These are phyloP conservation scores for Calonectria fujianensis DNA, from an alignment of 2,329 filamentous ascomycete species.

Conservation along the genomic window DNA sequence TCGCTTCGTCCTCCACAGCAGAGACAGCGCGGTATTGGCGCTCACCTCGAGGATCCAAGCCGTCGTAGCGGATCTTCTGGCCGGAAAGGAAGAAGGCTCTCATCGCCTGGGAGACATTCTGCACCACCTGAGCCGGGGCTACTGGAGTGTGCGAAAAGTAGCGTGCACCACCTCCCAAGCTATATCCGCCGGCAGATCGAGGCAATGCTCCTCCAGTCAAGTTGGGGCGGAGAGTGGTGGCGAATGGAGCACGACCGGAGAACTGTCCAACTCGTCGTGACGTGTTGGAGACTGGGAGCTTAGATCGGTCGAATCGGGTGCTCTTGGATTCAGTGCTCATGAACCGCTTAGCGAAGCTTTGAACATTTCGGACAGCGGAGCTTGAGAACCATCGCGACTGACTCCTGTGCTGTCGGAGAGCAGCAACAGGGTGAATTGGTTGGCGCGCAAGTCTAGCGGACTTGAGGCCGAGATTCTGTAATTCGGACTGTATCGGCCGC, in stretches of 20 bases:
- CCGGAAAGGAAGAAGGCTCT: slow-evolving; percentile 95
- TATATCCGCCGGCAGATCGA: slow-evolving; percentile 92
- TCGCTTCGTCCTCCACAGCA: slow-evolving; percentile 82
- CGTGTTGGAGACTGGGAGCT: slow-evolving; percentile 69
- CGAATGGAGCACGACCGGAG: slow-evolving; percentile 88
- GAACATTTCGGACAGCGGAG: slow-evolving; percentile 63
- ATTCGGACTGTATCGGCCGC: slow-evolving; percentile 66
- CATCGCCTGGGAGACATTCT: slow-evolving; percentile 95
- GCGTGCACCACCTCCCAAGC: slow-evolving; percentile 81
- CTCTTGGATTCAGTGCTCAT: slow-evolving; percentile 65
- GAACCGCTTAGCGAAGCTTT: slow-evolving; percentile 70
- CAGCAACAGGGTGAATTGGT: slow-evolving; percentile 72
- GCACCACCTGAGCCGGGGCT: slow-evolving; percentile 90
- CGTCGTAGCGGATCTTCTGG: slow-evolving; percentile 91
- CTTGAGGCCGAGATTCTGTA: slow-evolving; percentile 68
- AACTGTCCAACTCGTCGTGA: slow-evolving; percentile 75
- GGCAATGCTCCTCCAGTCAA: slow-evolving; percentile 90
- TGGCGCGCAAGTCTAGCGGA: slow-evolving; percentile 65
- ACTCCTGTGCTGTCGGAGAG: slow-evolving; percentile 69
- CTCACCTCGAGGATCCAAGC: slow-evolving; percentile 82
- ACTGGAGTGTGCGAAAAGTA: slow-evolving; percentile 94
- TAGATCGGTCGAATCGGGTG: slow-evolving; percentile 67
- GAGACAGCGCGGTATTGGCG: slow-evolving; percentile 88
- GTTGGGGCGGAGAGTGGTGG: slow-evolving; percentile 91
- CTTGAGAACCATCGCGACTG: slow-evolving; percentile 70